Conservation (phyloP, 495 filamentous ascomycete genomes). For the Neurospora hispaniola region DNA sequence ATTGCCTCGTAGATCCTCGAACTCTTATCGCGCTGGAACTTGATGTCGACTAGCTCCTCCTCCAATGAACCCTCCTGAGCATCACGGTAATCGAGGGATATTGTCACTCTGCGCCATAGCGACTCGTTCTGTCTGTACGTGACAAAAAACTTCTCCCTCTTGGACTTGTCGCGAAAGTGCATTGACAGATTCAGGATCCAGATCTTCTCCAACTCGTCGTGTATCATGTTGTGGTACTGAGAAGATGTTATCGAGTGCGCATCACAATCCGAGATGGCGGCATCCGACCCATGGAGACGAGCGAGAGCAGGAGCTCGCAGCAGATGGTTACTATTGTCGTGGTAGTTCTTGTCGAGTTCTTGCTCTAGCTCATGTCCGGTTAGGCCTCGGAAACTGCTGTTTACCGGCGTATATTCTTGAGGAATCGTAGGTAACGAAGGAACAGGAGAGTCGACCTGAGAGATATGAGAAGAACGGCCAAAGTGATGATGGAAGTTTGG, state of each 20-base stretch:
- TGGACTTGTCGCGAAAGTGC: slow-evolving; percentile 93
- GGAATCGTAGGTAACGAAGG: slow-evolving; percentile 22
- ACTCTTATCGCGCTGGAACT: slow-evolving; percentile 87
- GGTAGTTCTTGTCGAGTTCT: slow-evolving; percentile 6
- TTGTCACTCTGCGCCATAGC: slow-evolving; percentile 77
- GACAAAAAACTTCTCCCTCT: slow-evolving; percentile 96
- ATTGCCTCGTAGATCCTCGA: slow-evolving; percentile 95
- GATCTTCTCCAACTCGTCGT: slow-evolving; percentile 70
- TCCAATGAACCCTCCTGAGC: slow-evolving; percentile 76
- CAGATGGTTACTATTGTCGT: background rate
- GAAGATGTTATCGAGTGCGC: slow-evolving; percentile 38
- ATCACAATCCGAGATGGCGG: slow-evolving; percentile 22
- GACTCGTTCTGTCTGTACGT: slow-evolving; percentile 73
- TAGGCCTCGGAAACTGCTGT: slow-evolving; percentile 6
- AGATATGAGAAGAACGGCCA: slow-evolving; percentile 6
- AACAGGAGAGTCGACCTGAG: slow-evolving; percentile 1
- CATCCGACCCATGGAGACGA: slow-evolving; percentile 2
- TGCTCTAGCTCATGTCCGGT: slow-evolving; percentile 7
- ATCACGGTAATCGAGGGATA: slow-evolving; percentile 87
- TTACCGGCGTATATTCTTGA: slow-evolving; percentile 18
- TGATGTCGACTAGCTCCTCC: slow-evolving; percentile 62
- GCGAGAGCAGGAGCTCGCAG: background rate
- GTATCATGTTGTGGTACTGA: slow-evolving; percentile 49
- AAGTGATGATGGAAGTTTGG: slow-evolving; percentile 26
- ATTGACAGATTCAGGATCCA: slow-evolving; percentile 99